Evolutionary conservation across 305 asterid species (phyloP), one percentile per base, ranked within the genome.

Genomic region (Plantago coronopus): DNA sequence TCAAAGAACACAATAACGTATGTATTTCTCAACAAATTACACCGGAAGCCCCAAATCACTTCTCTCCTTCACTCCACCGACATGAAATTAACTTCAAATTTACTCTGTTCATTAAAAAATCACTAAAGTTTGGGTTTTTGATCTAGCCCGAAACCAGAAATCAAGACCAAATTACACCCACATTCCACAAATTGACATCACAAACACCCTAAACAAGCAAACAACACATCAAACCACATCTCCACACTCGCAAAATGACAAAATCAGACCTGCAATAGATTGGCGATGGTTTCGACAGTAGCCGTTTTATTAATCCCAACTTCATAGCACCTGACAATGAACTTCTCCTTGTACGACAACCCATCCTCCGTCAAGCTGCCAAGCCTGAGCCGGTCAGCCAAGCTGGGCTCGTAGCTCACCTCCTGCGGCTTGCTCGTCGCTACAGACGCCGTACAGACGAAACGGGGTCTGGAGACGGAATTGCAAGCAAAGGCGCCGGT

Each of bases 201-300:
- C 22, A 69, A n/a, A 22, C 45, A 55, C 17, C 44, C 12, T 17
- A 61, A 75, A 64, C 37, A 61, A 62, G 34, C 29, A 51, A n/a
- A n/a, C n/a, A n/a, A n/a, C n/a, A n/a, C n/a, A n/a, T n/a, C n/a
- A n/a, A n/a, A n/a, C n/a, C n/a, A n/a, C n/a, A n/a, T n/a, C n/a
- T n/a, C 48, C 27, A 54, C 61, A 25, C 62, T 53, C 38, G 22
- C 23, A 17, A 49, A 19, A 49, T 12, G 2, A 49, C 2, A 20
- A 25, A 48, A 44, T 7, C 27, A 43, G 17, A 81, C 91, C 91
- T 84, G 91, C 74, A 84, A 67, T 40, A 79, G 84, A 77, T 84
- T 84, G 19, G 91, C 91, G 20, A 84, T 75, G 44, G 86, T 77
- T 68, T 84, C 86, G 64, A 84, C 82, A 17, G 88, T 84, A 7